Evolutionary conservation across 1,284 basidiomycete genomes (phyloP), one percentile per base, ranked within the genome.

Genomic region (Dichomitus squalens): DNA sequence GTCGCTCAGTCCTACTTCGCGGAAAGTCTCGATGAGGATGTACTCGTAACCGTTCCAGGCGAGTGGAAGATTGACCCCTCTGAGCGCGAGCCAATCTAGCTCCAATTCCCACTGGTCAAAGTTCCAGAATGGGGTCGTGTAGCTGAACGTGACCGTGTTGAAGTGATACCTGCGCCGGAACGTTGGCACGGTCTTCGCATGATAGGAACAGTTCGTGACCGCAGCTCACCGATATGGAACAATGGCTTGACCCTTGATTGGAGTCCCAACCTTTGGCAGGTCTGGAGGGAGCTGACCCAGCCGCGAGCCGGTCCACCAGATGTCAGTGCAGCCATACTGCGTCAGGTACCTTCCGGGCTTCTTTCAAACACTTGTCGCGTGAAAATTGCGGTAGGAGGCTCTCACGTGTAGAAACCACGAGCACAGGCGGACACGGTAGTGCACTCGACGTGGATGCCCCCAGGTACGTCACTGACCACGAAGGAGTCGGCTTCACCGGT

Each of bases 61-160:
- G 9, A 79, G 72, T 0, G 76, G 78, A 3, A 79, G 67, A 63
- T 78, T 79, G 57, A 78, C 65, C 9, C 78, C 78, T 4, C 73
- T 74, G n/a, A 79, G 70, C 0, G 75, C 73, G 52, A 78, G 72
- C 78, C 78, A 79, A 63, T 79, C 78, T 2, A 78, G 65, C 36
- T 79, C 73, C n/a, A 75, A 66, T 21, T 70, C 71, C 77, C 76
- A 79, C 56, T 78, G 71, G 1, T 74, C 63, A 41, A 76, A 79
- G 44, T 68, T 52, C 70, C 76, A 79, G 57, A 77, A 79, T 1
- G 73, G 72, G 7, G 73, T 66, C 0, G 76, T 76, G 64, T 79
- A 80, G 57, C 69, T 69, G 59, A 78, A 78, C 2, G 78, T 79
- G 55, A 77, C 76, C 6, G 76, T 78, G 60, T 79, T 79, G 68